These are phyloP conservation scores for Ustilago esculenta DNA, from an alignment of 1,284 basidiomycete genomes.

Conservation along the genomic window DNA sequence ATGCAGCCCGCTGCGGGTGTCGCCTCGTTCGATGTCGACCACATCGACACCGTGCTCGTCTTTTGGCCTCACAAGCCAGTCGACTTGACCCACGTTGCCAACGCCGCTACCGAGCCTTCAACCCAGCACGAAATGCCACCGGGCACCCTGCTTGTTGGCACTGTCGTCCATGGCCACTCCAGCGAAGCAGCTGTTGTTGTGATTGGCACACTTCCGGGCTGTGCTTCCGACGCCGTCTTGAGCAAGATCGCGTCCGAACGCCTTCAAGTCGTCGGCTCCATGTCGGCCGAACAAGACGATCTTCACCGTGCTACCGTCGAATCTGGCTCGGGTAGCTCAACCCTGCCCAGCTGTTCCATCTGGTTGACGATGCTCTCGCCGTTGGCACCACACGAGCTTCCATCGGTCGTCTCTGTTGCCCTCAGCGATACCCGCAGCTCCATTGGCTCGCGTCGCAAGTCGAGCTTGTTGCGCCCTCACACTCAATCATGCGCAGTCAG, in stretches of 20 bases:
- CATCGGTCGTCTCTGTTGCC: slow-evolving; percentile 7
- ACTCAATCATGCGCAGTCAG: slow-evolving; percentile 17
- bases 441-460: not conserved
- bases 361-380: slow-evolving; percentile 4
- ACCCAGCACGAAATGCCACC: not conserved
- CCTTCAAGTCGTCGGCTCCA: slow-evolving; percentile 9
- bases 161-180: slow-evolving; percentile 9
- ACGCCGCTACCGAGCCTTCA: not conserved
- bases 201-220: slow-evolving; percentile 4
- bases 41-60: slow-evolving; percentile 26
- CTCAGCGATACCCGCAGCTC: not conserved
- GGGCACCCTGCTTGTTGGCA: slow-evolving; percentile 14
- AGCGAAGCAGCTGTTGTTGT: slow-evolving; percentile 28
- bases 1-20: too few relatives aligned
- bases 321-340: too few relatives aligned
- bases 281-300: not conserved
- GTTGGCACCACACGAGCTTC: not conserved
- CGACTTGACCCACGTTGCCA: slow-evolving; percentile 2
- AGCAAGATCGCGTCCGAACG: not conserved
- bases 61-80: slow-evolving; percentile 39
- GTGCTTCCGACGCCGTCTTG: not conserved
- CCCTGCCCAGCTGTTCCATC: not conserved
- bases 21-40: not conserved
- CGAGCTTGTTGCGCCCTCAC: not conserved
- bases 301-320: too few relatives aligned